Evolutionary conservation across 371 early-diverging fungal species (phyloP).

Genomic region (Nematocida parisii): DNA sequence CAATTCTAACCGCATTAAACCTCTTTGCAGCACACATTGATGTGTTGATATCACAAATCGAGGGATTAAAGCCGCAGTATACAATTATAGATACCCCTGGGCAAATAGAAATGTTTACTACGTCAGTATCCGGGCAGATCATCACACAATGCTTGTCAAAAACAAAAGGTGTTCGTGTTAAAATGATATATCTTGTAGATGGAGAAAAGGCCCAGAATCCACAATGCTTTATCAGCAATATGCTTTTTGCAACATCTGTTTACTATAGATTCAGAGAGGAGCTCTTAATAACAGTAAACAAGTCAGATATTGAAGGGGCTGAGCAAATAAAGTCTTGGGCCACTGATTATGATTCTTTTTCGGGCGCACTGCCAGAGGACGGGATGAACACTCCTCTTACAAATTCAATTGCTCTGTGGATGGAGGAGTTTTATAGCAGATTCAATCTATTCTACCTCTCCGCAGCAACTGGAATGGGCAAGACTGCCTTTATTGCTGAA

Average conservation of each 20-base stretch:
- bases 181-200: conserved; percentile 90
- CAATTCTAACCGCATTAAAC: conserved; percentile 89
- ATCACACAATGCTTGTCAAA: conserved; percentile 80
- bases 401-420: conserved; percentile 84
- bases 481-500: conserved; percentile 78
- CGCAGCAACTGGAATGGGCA: conserved; percentile 85
- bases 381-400: conserved; percentile 77
- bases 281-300: conserved; percentile 89
- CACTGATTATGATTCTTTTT: conserved; percentile 87
- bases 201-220: conserved; percentile 84
- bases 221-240: conserved; percentile 96
- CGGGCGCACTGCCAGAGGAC: conserved; percentile 74
- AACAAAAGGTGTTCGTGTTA: conserved; percentile 80
- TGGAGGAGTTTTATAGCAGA: conserved; percentile 93
- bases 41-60: conserved; percentile 85
- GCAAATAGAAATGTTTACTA: conserved; percentile 98
- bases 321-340: conserved; percentile 88
- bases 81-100: conserved; percentile 97
- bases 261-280: conserved; percentile 74
- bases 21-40: conserved; percentile 89
- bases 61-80: conserved; percentile 85
- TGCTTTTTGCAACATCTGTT: conserved; percentile 88
- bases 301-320: conserved; percentile 83
- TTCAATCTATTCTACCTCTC: conserved; percentile 78
- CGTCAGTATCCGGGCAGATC: conserved; percentile 94